Conservation (phyloP, 176 grass and related monocot genomes). For the Cenchrus fungigraminus region DNA sequence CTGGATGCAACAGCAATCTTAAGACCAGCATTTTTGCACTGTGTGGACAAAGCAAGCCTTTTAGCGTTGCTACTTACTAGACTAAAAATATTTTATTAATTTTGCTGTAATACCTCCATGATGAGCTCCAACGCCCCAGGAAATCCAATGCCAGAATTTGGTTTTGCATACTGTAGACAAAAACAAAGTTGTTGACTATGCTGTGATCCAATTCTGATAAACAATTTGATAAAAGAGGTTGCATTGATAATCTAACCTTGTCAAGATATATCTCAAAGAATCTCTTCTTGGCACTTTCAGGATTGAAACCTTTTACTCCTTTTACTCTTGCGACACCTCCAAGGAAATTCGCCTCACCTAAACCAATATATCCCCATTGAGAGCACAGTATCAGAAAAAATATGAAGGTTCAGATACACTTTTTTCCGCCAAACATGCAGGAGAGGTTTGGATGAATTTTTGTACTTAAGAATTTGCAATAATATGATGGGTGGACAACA, state of each 20-base stretch:
- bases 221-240: constrained; percentile 12
- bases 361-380: constrained; percentile 29
- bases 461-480: background rate
- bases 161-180: constrained; percentile 83
- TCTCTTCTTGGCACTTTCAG: constrained; percentile 73
- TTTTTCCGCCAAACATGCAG: background rate
- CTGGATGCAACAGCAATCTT: constrained; percentile 98
- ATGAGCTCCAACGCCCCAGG: constrained; percentile 91
- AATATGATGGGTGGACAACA: background rate
- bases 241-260: constrained; percentile 56
- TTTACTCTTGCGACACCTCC: constrained; percentile 87
- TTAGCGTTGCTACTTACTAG: constrained; percentile 10
- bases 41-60: constrained; percentile 29
- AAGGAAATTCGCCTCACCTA: constrained; percentile 98
- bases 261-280: constrained; percentile 96
- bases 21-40: constrained; percentile 90
- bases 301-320: constrained; percentile 77
- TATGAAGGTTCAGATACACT: background rate
- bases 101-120: constrained; percentile 63
- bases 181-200: constrained; percentile 41
- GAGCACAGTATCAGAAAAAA: constrained; percentile 25
- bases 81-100: constrained; percentile 23
- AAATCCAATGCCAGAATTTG: constrained; percentile 89
- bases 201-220: constrained; percentile 11
- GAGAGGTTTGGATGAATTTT: background rate